Evolutionary conservation across 306 rosid species (phyloP).

Genomic region (Dryas alaskensis): DNA sequence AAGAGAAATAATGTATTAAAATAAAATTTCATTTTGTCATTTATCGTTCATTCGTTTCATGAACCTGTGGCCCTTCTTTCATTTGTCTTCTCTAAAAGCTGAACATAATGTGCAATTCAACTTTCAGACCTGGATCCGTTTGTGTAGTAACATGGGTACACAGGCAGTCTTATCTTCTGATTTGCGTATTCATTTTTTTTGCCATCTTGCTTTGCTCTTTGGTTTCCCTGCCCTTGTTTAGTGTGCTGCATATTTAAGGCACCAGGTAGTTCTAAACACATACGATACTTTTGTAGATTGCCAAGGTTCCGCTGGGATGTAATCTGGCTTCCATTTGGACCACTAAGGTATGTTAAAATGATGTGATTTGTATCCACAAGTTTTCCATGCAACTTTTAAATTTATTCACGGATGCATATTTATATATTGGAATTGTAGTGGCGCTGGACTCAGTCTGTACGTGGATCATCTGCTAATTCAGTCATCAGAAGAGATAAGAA

Average conservation of each 20-base stretch:
- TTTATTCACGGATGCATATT: background rate
- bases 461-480: constrained; percentile 68
- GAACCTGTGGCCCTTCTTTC: background rate
- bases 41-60: background rate
- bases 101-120: background rate
- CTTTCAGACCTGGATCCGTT: background rate
- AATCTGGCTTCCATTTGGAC: constrained; percentile 87
- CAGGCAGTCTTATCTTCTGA: background rate
- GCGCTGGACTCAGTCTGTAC: constrained; percentile 68
- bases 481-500: constrained; percentile 78
- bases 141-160: background rate
- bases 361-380: constrained; percentile 8
- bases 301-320: constrained; percentile 85
- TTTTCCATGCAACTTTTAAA: constrained; percentile 11
- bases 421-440: constrained; percentile 49
- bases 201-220: constrained; percentile 11
- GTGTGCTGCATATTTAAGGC: background rate
- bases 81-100: background rate
- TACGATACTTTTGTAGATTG: constrained; percentile 41
- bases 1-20: background rate
- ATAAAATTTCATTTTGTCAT: background rate
- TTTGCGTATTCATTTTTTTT: background rate
- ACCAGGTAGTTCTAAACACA: background rate
- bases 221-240: background rate
- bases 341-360: constrained; percentile 52